Evolutionary conservation across 176 grass and related monocot species (phyloP), one percentile per base, ranked within the genome.

Genomic region (Bromus sterilis): DNA sequence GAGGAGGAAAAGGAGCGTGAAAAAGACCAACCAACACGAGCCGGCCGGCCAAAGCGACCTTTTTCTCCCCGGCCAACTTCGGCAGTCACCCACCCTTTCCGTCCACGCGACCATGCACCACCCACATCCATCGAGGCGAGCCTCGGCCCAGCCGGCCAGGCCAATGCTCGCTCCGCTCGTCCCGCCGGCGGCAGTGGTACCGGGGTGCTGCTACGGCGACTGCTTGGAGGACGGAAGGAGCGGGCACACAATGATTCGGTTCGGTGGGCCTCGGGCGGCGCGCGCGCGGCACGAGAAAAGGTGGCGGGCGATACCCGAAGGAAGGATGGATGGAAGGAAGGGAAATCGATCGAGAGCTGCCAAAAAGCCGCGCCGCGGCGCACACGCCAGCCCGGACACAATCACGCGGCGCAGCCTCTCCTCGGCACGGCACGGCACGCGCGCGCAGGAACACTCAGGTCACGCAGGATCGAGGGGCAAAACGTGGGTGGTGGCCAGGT

Each of bases 241-340:
- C 59, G 55, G 31, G 37, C 66, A 56, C 75, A 48, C 79, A 89
- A 92, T 92, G 78, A 92, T 92, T 79, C 80, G 86, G 86, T 83
- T 76, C 53, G 57, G 37, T 33, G 74, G 59, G 43, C 55, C 68
- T 84, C 76, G 76, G 81, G 59, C 37, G 46, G 12, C 74, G 76
- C 59, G 56, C 56, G 49, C 48, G 65, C 41, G 70, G 76, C 77
- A 46, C n/a, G 66, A 11, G 40, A 40, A 78, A 71, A 35, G 56
- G 41, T 56, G 6, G 40, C 30, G 21, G 57, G 25, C 16, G 61
- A 65, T 34, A 34, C 61, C n/a, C 37, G 63, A n/a, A 66, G 64
- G 13, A 30, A 3, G 26, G 3, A 59, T 5, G 24, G 56, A 59
- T n/a, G n/a, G 28, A 34, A 34, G 25, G 58, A 61, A 61, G 26